phyloP scores from a whole-genome alignment of 2,329 filamentous ascomycete genomes.

The Colletotrichum ledebouriae region DNA sequence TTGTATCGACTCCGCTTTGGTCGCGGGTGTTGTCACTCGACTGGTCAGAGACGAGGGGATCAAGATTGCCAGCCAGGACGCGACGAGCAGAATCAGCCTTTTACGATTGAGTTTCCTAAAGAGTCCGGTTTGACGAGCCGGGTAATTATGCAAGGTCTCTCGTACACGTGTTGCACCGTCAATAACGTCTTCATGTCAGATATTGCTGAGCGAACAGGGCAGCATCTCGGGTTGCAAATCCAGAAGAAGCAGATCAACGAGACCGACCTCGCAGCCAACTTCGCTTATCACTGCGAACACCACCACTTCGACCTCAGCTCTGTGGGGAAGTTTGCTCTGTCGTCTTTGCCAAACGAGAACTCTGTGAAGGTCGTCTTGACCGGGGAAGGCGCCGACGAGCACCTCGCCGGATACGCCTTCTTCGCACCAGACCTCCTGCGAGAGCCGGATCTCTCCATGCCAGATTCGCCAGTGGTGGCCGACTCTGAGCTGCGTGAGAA shows the following conservation, averaged over 20 bases:
- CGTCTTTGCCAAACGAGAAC: constrained; percentile 56
- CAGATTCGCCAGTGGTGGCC: constrained; percentile 39
- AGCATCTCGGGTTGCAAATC: constrained; percentile 50
- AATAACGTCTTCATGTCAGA: neutral
- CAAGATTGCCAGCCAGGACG: constrained; percentile 56
- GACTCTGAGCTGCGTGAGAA: constrained; percentile 7
- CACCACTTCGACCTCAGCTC: constrained; percentile 62
- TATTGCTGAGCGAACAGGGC: constrained; percentile 39
- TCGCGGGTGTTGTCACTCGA: constrained; percentile 68
- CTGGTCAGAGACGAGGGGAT: constrained; percentile 61
- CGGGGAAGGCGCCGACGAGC: constrained; percentile 65
- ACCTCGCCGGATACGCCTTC: constrained; percentile 65
- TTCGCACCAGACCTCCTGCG: constrained; percentile 62
- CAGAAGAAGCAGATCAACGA: constrained; percentile 47
- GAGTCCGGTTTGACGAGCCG: constrained; percentile 63
- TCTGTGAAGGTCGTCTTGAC: constrained; percentile 68
- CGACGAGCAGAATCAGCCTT: constrained; percentile 50
- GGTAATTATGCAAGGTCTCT: constrained; percentile 43
- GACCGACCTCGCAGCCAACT: constrained; percentile 46
- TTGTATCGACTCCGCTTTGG: constrained; percentile 68
- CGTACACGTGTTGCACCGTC: too few relatives aligned
- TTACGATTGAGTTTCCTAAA: constrained; percentile 66
- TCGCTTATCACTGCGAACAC: constrained; percentile 51
- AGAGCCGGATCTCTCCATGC: constrained; percentile 59
- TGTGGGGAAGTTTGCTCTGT: constrained; percentile 64